Base-by-base conservation (phyloP, 2,329 filamentous ascomycete species). In the Exserohilum rostratum region DNA sequence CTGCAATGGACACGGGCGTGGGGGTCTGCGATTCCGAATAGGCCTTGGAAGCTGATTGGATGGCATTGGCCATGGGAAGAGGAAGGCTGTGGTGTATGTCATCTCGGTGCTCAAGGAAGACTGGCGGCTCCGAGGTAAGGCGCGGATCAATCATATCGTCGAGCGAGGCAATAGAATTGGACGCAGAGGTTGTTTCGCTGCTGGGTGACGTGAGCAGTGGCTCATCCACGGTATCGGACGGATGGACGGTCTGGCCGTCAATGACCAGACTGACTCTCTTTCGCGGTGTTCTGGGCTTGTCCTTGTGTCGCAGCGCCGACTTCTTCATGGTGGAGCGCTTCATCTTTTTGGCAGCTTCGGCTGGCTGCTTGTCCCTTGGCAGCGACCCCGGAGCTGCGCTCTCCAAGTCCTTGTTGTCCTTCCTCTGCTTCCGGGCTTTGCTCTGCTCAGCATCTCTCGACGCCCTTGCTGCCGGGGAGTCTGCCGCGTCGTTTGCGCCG, bases 181-280 rank as follows among this genome's bases (percentile, higher is more conserved):
- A 70, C n/a, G 65, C 59, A 9, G 68, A 72, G 4, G 61, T 61
- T 12, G 69, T 62, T 29, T 68, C 69, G 56, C 70, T 71, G 62
- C 64, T 67, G 40, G 70, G 69, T 33, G 66, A 68, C 5, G 57
- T 62, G 50, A 70, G 64, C 18, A 60, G 45, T 10, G 66, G 62
- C 27, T 71, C 69, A 6, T 56, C 46, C 46, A 73, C 61, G n/a
- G 60, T 65, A 42, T 75, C 73, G n/a, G 71, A 68, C 4, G 73
- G 73, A 22, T 69, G 68, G 13, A 75, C 72, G 17, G 73, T 74
- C 49, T 74, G 71, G 59, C 73, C 72, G 54, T 75, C 70, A 33
- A 75, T 73, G 49, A 72, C 67, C 37, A 75, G 59, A 56, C 68
- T 72, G 52, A 75, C 73, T 38, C 73, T 60, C 57, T 75, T 75